Conservation (phyloP, 192 early-diverging fungal genomes). For the Mortierella claussenii region DNA sequence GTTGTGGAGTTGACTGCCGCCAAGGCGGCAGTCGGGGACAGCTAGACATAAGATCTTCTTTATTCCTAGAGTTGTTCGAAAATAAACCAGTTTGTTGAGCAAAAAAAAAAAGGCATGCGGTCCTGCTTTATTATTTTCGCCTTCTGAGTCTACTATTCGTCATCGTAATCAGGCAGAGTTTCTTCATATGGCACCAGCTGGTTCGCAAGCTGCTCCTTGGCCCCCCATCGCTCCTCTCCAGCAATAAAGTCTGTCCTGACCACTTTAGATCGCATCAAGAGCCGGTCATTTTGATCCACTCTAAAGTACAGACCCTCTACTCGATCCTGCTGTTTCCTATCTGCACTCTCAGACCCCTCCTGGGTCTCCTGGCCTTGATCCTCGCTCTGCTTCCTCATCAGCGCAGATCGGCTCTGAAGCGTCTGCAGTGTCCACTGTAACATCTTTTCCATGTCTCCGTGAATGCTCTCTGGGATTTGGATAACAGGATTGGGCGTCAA, state of each 20-base stretch:
- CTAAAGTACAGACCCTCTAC: conserved; percentile 48
- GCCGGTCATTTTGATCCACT: conserved; percentile 46
- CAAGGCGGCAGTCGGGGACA: background rate
- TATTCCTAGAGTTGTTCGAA: no score
- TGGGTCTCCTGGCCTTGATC: no score
- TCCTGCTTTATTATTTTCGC: background rate
- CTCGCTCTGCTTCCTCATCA: conserved; percentile 12
- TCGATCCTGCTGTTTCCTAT: conserved; percentile 4
- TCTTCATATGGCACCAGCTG: conserved; percentile 4
- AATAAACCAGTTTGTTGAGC: no score
- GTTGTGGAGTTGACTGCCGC: no score
- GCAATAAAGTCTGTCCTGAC: conserved; percentile 49
- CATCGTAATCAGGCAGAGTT: background rate
- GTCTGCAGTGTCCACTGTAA: conserved; percentile 27
- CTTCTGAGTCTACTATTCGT: background rate
- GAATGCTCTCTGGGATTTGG: conserved; percentile 14
- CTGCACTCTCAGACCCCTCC: background rate
- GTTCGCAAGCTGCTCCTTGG: conserved; percentile 44
- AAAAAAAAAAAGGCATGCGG: no score
- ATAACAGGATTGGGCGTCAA: conserved; percentile 19
- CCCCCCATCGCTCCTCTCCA: conserved; percentile 46
- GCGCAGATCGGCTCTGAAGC: conserved; percentile 33
- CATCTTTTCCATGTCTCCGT: conserved; percentile 35
- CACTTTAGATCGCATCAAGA: conserved; percentile 45
- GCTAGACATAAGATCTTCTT: background rate